Evolutionary conservation across 345 rosid species (phyloP).

Genomic region (Corymbia maculata): DNA sequence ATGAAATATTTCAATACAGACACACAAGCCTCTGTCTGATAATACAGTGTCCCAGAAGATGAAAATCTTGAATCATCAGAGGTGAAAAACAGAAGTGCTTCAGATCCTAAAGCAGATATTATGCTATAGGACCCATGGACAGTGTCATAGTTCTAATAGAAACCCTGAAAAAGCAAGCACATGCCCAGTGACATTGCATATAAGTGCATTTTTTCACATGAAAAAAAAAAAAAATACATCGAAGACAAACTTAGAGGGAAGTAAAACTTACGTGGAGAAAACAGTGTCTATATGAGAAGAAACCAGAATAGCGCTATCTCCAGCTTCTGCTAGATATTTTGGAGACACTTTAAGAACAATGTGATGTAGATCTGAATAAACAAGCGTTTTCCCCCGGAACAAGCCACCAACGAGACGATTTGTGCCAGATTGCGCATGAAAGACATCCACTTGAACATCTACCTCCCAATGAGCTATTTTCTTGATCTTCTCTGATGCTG

Average conservation of each 20-base stretch:
- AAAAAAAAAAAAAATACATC: not conserved
- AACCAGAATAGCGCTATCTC: conserved; percentile 69
- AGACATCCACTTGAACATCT: conserved; percentile 71
- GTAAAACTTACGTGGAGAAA: conserved; percentile 63
- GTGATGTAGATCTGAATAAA: conserved; percentile 80
- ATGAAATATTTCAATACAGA: not conserved
- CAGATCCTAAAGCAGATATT: not conserved
- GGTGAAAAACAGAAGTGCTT: not conserved
- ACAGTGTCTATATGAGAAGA: conserved; percentile 96
- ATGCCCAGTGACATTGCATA: not conserved
- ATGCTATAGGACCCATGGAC: not conserved
- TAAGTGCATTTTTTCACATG: not conserved
- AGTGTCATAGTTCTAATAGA: not conserved
- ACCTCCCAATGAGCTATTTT: conserved; percentile 75
- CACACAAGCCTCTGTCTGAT: not conserved
- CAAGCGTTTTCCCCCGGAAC: conserved; percentile 68
- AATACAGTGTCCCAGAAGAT: not conserved
- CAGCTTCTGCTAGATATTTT: conserved; percentile 63
- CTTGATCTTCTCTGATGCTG: conserved; percentile 43
- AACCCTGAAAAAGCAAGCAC: not conserved
- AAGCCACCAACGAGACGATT: conserved; percentile 54
- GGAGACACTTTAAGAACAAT: conserved; percentile 65
- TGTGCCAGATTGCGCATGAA: conserved; percentile 58
- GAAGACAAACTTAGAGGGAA: not conserved
- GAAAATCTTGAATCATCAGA: not conserved